A percentile compares a stretch with the other conserved stretches of the same genome.
Evolutionary conservation across 768 basidiomycete genomes (phyloP).

Genomic region (Trichaptum fuscoviolaceum): DNA sequence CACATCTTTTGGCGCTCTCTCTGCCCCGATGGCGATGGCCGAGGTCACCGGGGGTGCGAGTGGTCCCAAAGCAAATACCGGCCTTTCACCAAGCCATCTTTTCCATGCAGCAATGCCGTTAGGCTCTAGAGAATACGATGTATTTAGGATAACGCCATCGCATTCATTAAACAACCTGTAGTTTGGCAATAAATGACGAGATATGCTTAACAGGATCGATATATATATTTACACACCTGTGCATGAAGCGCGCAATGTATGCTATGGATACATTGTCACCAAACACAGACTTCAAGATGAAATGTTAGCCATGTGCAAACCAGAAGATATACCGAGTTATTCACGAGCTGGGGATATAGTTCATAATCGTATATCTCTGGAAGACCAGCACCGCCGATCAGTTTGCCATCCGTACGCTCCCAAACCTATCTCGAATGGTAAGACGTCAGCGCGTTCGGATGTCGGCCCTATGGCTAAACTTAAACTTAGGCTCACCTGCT

Average conservation of each 20-base stretch:
- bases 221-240: background rate
- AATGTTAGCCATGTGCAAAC: slow-evolving; percentile 12
- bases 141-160: slow-evolving; percentile 4
- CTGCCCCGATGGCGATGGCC: background rate
- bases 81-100: slow-evolving; percentile 8
- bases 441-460: background rate
- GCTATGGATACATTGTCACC: background rate
- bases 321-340: background rate
- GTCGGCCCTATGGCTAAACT: background rate
- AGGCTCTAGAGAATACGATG: background rate
- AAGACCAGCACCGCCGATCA: slow-evolving; percentile 19
- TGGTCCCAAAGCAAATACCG: slow-evolving; percentile 7
- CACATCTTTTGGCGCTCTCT: slow-evolving; percentile 6
- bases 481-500: background rate
- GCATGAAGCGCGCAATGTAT: slow-evolving; percentile 1
- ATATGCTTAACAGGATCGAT: background rate
- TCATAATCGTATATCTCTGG: slow-evolving; percentile 22
- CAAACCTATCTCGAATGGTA: slow-evolving; percentile 14
- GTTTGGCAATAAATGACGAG: background rate
- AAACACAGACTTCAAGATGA: slow-evolving; percentile 1
- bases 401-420: slow-evolving; percentile 14
- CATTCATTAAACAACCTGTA: slow-evolving; percentile 3
- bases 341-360: slow-evolving; percentile 16
- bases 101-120: slow-evolving; percentile 6
- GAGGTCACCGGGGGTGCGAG: background rate